Base-by-base conservation (phyloP, 1,284 basidiomycete species). In the Cutaneotrichosporon mucoides region DNA sequence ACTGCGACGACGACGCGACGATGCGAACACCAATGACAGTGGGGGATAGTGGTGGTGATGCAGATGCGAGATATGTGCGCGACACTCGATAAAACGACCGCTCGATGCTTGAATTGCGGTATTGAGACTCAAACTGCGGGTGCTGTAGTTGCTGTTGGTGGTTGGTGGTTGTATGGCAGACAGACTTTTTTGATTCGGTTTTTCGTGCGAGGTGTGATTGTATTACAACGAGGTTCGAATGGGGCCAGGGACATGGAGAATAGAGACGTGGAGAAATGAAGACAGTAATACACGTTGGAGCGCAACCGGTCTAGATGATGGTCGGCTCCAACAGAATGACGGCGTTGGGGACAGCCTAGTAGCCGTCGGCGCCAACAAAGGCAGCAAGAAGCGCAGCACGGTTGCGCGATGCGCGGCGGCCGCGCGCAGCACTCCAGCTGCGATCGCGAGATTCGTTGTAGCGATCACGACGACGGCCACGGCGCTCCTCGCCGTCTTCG, bases 391-490 rank as follows among this genome's bases (percentile, higher is more conserved):
- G 52, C 33, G 51, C 47, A 4, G 53, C 45, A 35, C 58, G 62
- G 9, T 53, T 54, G 43, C 59, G 62, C 10, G 62, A 60, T 0
- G 37, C 37, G 16, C 37, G 16, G 40, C 62, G 59, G 34, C 62
- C 62, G 11, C 59, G 62, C 12, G 46, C 46, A 1, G 59, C 54
- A 37, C 56, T 59, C 62, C 62, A 64, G 51, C 54, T 56, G 33
- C 62, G 62, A 37, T 64, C 62, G 46, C 62, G 62, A 6, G 46
- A 46, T 52, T 64, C 62, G 38, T 53, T 46, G 16, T 37, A 49
- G 36, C 62, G 62, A 48, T 56, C 59, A 12, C 62, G 59, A 13
- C 62, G 62, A 11, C 62, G 62, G 38, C 62, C 62, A 41, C 62
- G 62, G 36, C 37, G 34, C 34, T 58, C 56, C 15, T 49, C 52